Evolutionary conservation across 495 filamentous ascomycete species (phyloP).

Genomic region (Neurospora intermedia): DNA sequence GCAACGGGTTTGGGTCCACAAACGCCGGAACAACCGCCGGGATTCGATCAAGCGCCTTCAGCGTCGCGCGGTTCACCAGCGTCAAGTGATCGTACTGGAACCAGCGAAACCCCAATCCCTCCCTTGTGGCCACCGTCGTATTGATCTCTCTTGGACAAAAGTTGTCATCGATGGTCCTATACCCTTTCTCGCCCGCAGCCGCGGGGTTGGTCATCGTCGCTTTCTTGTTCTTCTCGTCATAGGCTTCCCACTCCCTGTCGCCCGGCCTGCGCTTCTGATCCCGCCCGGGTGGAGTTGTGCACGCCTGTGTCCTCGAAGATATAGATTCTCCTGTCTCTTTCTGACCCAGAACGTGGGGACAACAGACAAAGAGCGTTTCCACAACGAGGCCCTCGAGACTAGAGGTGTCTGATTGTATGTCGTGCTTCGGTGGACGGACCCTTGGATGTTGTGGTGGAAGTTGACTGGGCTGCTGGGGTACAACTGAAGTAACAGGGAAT

Average conservation of each 20-base stretch:
- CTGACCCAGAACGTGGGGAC: background rate
- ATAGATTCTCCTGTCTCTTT: conserved; percentile 32
- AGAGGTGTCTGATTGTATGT: background rate
- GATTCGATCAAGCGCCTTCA: conserved; percentile 37
- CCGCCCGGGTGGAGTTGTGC: conserved; percentile 42
- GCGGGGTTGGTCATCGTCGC: conserved; percentile 23
- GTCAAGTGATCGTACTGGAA: conserved; percentile 48
- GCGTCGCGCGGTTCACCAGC: conserved; percentile 42
- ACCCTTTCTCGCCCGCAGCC: conserved; percentile 26
- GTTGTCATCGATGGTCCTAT: conserved; percentile 41
- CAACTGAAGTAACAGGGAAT: background rate
- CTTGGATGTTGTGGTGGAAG: background rate
- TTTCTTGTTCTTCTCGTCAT: conserved; percentile 22
- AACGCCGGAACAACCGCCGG: conserved; percentile 20
- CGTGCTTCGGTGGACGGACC: background rate
- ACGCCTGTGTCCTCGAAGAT: conserved; percentile 53
- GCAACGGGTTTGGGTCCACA: conserved; percentile 29
- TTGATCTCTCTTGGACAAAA: conserved; percentile 31
- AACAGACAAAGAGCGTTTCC: background rate
- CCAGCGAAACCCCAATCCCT: conserved; percentile 40
- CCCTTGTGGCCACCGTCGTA: conserved; percentile 14
- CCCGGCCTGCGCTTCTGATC: conserved; percentile 22
- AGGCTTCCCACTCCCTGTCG: conserved; percentile 20
- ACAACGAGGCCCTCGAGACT: background rate
- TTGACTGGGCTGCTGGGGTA: background rate